phyloP scores from a whole-genome alignment of 2,329 filamentous ascomycete species.

The Exophiala sp. region DNA sequence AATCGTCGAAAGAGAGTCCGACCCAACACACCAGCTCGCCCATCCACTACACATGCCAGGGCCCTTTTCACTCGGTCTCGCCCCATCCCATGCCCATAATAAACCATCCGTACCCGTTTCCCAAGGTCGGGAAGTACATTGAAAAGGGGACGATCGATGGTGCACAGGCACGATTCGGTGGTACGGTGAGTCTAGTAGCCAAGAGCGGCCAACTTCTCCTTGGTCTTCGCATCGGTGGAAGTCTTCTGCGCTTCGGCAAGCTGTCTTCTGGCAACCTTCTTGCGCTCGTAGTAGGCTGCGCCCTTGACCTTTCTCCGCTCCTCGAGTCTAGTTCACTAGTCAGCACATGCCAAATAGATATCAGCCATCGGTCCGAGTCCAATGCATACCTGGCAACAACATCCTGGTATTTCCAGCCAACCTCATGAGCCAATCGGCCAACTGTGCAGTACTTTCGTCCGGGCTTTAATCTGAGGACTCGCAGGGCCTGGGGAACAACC shows the following conservation, averaged over 20 bases:
- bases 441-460: constrained; percentile 99
- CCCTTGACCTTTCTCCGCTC: constrained; percentile 99
- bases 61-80: neutral
- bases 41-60: neutral
- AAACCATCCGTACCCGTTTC: neutral
- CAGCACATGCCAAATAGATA: constrained; percentile 1
- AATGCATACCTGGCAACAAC: constrained; percentile 82
- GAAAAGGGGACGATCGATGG: constrained; percentile 3
- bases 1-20: neutral
- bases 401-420: constrained; percentile 99
- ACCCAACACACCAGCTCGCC: neutral
- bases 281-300: constrained; percentile 98
- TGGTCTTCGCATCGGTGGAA: constrained; percentile 78
- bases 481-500: constrained; percentile 96
- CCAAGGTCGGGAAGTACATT: neutral
- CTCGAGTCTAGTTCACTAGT: constrained; percentile 66
- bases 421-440: constrained; percentile 94
- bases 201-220: constrained; percentile 78
- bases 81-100: neutral
- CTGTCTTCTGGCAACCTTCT: constrained; percentile 92
- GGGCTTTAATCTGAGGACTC: constrained; percentile 93
- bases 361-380: neutral
- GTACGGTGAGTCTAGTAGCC: constrained; percentile 65
- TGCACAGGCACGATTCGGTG: constrained; percentile 26
- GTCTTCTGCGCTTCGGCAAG: constrained; percentile 88